phyloP scores from a whole-genome alignment of 1,284 basidiomycete species.

The Ustilago hordei region DNA sequence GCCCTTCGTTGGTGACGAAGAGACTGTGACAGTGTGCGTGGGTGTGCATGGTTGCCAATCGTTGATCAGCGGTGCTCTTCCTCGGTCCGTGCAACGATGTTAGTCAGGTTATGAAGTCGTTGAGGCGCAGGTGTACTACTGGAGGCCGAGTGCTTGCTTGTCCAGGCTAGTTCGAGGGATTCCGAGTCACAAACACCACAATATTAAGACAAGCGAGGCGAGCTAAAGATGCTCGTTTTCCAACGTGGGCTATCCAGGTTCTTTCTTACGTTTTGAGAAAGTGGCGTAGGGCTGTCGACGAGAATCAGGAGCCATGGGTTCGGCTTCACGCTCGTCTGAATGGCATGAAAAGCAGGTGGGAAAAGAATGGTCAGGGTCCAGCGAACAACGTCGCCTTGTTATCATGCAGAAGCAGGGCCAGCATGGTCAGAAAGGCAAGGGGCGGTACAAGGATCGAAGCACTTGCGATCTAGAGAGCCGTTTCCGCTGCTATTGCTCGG shows the following conservation, averaged over 20 bases:
- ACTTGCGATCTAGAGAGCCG: background rate
- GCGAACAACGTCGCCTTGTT: background rate
- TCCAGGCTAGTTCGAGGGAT: too few relatives aligned
- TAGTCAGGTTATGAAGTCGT: too few relatives aligned
- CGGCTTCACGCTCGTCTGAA: background rate
- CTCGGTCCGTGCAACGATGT: too few relatives aligned
- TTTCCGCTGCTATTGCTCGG: background rate
- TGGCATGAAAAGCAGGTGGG: constrained; percentile 1
- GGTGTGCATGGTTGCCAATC: too few relatives aligned
- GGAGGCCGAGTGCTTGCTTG: too few relatives aligned
- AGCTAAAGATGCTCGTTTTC: background rate
- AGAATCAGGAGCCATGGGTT: background rate
- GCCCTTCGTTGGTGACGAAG: too few relatives aligned
- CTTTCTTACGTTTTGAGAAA: background rate
- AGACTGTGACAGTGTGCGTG: too few relatives aligned
- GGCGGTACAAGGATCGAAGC: background rate
- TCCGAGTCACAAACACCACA: background rate
- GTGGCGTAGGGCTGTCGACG: background rate
- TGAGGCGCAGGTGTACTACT: too few relatives aligned
- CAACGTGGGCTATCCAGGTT: background rate
- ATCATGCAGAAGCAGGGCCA: constrained; percentile 5
- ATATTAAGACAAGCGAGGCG: background rate
- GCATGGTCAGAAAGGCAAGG: background rate
- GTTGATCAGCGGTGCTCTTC: too few relatives aligned
- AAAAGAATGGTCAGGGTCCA: background rate